Evolutionary conservation across 2,329 filamentous ascomycete species (phyloP), one percentile per base, ranked within the genome.

Genomic region (Helicocarpus griseus): DNA sequence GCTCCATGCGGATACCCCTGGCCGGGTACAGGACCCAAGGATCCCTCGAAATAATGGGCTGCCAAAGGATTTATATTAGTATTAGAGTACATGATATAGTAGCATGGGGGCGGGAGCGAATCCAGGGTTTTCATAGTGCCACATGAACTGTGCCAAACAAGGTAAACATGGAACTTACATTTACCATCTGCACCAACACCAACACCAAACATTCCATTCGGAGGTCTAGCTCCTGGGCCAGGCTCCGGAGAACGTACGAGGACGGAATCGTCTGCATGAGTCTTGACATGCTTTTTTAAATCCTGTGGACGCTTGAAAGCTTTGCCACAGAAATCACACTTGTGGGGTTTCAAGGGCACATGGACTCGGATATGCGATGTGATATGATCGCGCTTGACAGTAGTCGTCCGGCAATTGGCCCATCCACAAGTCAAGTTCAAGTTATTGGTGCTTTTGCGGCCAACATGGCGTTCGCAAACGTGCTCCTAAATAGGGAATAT

Each of bases 201-300:
- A 40, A 62, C 58, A 24, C 64, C 64, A 57, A 67, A 71, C 62
- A 70, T 68, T 57, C 70, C 66, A 53, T 71, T 68, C 2, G 67
- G 68, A 36, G 69, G 67, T 50, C 71, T 68, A 56, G 72, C 62
- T 39, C 67, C 63, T 49, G 67, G 63, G 60, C 76, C 77, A 24
- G 81, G 78, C 61, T 82, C 80, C 3, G 81, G 81, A 41, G 81
- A 84, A 60, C 80, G 77, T 55, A 81, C 75, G 56, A 81, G 75
- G 38, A 95, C 88, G 39, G 89, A 94, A 72, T 96, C 91, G 65
- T 97, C 91, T 61, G 91, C 91, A 67, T 97, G 91, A 4, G 91
- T 97, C 83, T 97, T 98, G 71, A 97, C 89, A 69, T 98, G 93
- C 77, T 98, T 98, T 82, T 98, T 97, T 63, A 98, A 71, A 75